phyloP scores from a whole-genome alignment of 371 early-diverging fungal genomes.

The Cokeromyces recurvatus region DNA sequence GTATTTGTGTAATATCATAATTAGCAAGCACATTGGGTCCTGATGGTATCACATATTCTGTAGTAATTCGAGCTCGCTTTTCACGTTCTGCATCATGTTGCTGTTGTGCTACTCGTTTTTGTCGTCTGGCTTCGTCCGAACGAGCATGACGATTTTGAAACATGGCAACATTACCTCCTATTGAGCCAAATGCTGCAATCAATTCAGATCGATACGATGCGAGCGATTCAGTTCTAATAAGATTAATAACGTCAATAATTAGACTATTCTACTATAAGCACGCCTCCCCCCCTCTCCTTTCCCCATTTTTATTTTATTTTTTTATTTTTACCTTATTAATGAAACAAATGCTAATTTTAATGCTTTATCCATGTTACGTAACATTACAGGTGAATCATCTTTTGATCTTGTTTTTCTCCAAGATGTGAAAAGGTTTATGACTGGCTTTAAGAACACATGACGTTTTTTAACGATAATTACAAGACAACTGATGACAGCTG shows the following conservation, averaged over 20 bases:
- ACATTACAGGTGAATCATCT: conserved; percentile 28
- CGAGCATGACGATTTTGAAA: conserved; percentile 27
- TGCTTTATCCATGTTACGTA: conserved; percentile 37
- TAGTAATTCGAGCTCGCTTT: conserved; percentile 11
- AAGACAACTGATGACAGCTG: conserved; percentile 42
- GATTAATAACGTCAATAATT: too few species aligned
- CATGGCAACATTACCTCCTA: conserved; percentile 41
- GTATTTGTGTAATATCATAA: conserved; percentile 37
- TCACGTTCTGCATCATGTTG: conserved; percentile 9
- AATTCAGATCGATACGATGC: conserved; percentile 24
- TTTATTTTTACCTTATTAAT: conserved; percentile 32
- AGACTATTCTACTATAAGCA: neutral
- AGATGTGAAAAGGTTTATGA: conserved; percentile 17
- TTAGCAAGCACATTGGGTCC: conserved; percentile 18
- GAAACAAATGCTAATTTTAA: conserved; percentile 37
- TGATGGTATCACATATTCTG: conserved; percentile 7
- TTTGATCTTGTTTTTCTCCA: conserved; percentile 26
- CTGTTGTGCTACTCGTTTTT: conserved; percentile 9
- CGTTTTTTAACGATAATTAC: conserved; percentile 31
- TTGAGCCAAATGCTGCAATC: conserved; percentile 28
- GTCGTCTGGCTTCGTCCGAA: conserved; percentile 20
- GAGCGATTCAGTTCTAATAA: conserved; percentile 27
- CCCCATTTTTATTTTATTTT: neutral
- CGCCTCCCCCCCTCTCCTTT: too few species aligned
- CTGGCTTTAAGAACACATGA: conserved; percentile 24